Evolutionary conservation across 2,329 filamentous ascomycete species (phyloP).

Genomic region (Beauveria sp.): DNA sequence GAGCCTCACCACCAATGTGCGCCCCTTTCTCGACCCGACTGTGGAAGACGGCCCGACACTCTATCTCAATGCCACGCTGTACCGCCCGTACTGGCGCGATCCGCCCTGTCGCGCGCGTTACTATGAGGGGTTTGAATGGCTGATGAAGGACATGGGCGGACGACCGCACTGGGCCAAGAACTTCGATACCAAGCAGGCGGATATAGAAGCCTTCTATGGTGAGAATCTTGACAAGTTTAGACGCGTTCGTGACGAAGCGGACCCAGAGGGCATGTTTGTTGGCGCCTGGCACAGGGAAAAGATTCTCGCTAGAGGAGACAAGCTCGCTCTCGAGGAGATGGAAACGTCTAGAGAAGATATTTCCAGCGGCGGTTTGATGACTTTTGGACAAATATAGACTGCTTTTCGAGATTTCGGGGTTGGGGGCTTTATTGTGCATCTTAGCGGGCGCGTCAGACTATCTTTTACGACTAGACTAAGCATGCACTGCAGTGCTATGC

Average conservation of each 20-base stretch:
- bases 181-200: slow-evolving; percentile 54
- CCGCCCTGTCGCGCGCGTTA: slow-evolving; percentile 70
- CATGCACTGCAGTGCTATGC: neutral
- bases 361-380: slow-evolving; percentile 1
- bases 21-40: slow-evolving; percentile 62
- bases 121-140: slow-evolving; percentile 83
- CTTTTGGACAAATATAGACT: slow-evolving; percentile 7
- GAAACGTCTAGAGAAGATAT: slow-evolving; percentile 20
- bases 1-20: slow-evolving; percentile 26
- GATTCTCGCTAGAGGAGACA: slow-evolving; percentile 38
- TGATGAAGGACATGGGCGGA: slow-evolving; percentile 79
- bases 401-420: neutral
- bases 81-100: slow-evolving; percentile 71
- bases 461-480: neutral
- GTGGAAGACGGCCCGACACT: slow-evolving; percentile 61
- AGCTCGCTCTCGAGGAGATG: slow-evolving; percentile 30
- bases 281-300: slow-evolving; percentile 81
- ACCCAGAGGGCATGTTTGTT: slow-evolving; percentile 80
- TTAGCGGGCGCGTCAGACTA: neutral
- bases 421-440: neutral
- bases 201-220: slow-evolving; percentile 64
- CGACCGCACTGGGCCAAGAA: slow-evolving; percentile 93
- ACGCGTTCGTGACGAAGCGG: slow-evolving; percentile 58
- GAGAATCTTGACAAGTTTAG: slow-evolving; percentile 60
- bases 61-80: slow-evolving; percentile 86